Percentiles rank a stretch among this genome's conserved stretches.
phyloP scores from a whole-genome alignment of 1,139 yeast genomes.

The Nadsonia commutata region DNA sequence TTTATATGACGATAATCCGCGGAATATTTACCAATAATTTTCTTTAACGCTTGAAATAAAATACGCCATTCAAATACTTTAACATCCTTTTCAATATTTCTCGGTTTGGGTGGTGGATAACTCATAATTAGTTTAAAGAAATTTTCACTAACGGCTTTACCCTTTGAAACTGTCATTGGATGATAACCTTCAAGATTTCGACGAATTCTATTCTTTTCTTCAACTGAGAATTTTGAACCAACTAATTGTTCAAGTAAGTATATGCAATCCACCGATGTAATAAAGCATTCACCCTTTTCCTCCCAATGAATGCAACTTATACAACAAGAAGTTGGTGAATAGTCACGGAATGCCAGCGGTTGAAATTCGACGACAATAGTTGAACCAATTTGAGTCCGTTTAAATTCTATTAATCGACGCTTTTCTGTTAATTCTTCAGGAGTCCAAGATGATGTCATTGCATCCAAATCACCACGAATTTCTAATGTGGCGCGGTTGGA shows the following conservation, averaged over 20 bases:
- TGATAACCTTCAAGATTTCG: conserved; percentile 52
- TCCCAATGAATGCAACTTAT: conserved; percentile 53
- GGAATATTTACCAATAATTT: conserved; percentile 48
- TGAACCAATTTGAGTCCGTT: conserved; percentile 24
- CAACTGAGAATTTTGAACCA: conserved; percentile 44
- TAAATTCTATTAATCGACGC: conserved; percentile 23
- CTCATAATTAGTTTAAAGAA: conserved; percentile 50
- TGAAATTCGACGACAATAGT: conserved; percentile 21
- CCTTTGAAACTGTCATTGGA: conserved; percentile 45
- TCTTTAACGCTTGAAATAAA: conserved; percentile 38
- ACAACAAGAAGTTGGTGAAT: conserved; percentile 19
- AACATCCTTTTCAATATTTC: conserved; percentile 60
- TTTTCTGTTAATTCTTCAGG: conserved; percentile 20
- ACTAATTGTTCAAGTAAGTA: conserved; percentile 43
- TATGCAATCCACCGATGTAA: conserved; percentile 56
- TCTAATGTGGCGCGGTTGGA: conserved; percentile 18
- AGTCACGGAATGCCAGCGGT: conserved; percentile 20
- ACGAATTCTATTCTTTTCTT: conserved; percentile 56
- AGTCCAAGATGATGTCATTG: conserved; percentile 23
- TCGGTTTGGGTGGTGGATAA: conserved; percentile 51
- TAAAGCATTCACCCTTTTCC: conserved; percentile 35
- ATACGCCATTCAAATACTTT: conserved; percentile 52
- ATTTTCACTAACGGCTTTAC: conserved; percentile 29
- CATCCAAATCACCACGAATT: conserved; percentile 22
- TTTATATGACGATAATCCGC: conserved; percentile 15